phyloP scores from a whole-genome alignment of 2,329 filamentous ascomycete species.

The Ceratocystis cubensis region DNA sequence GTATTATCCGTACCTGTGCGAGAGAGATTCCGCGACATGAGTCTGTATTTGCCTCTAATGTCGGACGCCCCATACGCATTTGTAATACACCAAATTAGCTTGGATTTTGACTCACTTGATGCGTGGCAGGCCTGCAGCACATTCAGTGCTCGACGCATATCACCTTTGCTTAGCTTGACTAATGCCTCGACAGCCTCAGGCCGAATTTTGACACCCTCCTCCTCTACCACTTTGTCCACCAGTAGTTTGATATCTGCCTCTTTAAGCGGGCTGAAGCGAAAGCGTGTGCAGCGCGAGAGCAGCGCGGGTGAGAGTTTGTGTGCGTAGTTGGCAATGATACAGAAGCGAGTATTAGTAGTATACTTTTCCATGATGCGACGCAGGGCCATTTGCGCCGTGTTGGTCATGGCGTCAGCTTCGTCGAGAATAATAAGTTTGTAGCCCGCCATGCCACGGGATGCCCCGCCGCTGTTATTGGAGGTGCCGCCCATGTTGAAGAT shows the following conservation, averaged over 20 bases:
- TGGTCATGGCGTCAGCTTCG: constrained; percentile 99
- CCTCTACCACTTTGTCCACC: constrained; percentile 79
- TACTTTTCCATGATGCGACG: constrained; percentile 98
- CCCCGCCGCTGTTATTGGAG: constrained; percentile 33
- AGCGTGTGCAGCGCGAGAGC: constrained; percentile 84
- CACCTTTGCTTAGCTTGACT: constrained; percentile 78
- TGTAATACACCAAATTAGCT: not conserved
- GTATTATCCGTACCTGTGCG: not conserved
- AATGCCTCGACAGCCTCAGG: constrained; percentile 70
- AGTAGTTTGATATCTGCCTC: constrained; percentile 71
- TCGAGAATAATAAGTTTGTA: constrained; percentile 97
- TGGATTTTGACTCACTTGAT: constrained; percentile 49
- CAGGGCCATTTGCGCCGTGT: constrained; percentile 93
- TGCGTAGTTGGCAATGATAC: constrained; percentile 97
- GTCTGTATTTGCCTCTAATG: not conserved
- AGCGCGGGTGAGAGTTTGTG: constrained; percentile 93
- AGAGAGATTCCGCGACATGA: not conserved
- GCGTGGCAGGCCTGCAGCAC: constrained; percentile 95
- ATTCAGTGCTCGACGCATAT: constrained; percentile 90
- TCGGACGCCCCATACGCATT: not conserved
- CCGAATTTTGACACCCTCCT: constrained; percentile 75
- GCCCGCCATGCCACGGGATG: constrained; percentile 39
- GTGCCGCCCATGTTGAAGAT: constrained; percentile 65
- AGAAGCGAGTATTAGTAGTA: constrained; percentile 93
- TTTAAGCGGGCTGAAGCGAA: constrained; percentile 88